A percentile compares a stretch with the other conserved stretches of the same genome.
These are phyloP conservation scores for Termitomyces sp. DNA, from an alignment of 768 basidiomycete species.

Conservation along the genomic window DNA sequence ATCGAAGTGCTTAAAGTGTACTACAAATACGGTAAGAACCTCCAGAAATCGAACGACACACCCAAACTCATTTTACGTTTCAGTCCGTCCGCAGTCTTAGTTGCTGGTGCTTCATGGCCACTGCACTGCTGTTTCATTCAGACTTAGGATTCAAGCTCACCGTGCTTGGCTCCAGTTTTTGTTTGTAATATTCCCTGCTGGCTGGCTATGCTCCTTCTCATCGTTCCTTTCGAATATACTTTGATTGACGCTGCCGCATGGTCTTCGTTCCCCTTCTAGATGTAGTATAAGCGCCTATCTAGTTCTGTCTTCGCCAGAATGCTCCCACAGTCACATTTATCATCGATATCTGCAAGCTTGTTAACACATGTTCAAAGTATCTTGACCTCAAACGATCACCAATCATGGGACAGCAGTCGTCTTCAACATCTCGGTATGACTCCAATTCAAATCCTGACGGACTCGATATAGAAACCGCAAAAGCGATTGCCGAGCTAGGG, in stretches of 20 bases:
- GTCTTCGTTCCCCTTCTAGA: not conserved
- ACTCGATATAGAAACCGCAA: not conserved
- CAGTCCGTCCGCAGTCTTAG: not conserved
- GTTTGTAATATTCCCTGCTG: not conserved
- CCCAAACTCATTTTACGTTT: no score
- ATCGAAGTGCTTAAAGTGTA: slow-evolving; percentile 42
- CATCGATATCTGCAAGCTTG: not conserved
- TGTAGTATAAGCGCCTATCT: not conserved
- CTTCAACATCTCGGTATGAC: not conserved
- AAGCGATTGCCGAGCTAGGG: slow-evolving; percentile 1
- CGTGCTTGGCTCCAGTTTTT: not conserved
- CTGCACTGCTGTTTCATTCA: not conserved
- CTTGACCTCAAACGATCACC: not conserved
- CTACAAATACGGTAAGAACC: slow-evolving; percentile 11
- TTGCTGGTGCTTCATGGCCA: not conserved
- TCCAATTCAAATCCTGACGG: not conserved
- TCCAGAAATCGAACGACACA: not conserved
- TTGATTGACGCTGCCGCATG: not conserved
- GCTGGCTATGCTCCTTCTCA: not conserved
- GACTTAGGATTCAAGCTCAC: not conserved
- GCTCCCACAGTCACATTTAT: not conserved
- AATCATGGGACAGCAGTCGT: not conserved
- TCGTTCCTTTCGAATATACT: not conserved
- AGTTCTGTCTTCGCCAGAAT: not conserved
- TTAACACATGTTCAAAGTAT: not conserved